These are phyloP conservation scores for Skeletonema potamos DNA, from an alignment of 108 stramenopile genomes.

Conservation along the genomic window DNA sequence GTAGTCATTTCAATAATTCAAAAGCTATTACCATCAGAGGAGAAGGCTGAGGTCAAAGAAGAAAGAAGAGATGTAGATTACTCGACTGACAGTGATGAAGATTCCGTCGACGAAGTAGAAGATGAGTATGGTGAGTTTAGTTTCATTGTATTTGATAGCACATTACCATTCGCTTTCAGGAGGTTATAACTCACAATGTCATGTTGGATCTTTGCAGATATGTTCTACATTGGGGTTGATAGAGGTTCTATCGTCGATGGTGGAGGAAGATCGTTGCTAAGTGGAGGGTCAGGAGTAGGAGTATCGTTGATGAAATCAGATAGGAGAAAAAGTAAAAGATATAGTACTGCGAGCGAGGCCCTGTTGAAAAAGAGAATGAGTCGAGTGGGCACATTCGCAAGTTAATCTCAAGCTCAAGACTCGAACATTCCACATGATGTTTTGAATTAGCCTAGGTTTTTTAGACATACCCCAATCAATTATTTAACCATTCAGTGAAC, in stretches of 20 bases:
- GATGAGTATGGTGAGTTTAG: conserved; percentile 34
- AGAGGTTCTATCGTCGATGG: not conserved
- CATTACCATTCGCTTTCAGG: not conserved
- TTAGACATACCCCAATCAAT: no score
- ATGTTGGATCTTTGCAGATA: not conserved
- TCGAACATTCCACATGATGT: no score
- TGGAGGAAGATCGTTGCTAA: not conserved
- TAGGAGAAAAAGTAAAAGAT: not conserved
- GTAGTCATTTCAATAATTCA: conserved; percentile 26
- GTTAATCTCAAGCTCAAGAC: not conserved
- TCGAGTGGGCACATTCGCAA: not conserved
- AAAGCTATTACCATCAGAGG: conserved; percentile 13
- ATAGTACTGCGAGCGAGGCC: not conserved
- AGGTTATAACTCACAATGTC: not conserved
- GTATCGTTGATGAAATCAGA: not conserved
- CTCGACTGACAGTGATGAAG: conserved; percentile 8
- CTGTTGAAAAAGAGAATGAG: not conserved
- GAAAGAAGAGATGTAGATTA: not conserved
- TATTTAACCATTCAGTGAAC: no score
- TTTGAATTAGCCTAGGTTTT: no score
- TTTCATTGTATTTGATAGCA: not conserved
- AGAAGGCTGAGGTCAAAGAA: not conserved
- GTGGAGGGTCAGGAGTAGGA: not conserved
- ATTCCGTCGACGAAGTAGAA: conserved; percentile 2
- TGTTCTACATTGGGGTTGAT: not conserved